phyloP scores from a whole-genome alignment of 2,329 filamentous ascomycete genomes.

The Didymosphaeria variabile region DNA sequence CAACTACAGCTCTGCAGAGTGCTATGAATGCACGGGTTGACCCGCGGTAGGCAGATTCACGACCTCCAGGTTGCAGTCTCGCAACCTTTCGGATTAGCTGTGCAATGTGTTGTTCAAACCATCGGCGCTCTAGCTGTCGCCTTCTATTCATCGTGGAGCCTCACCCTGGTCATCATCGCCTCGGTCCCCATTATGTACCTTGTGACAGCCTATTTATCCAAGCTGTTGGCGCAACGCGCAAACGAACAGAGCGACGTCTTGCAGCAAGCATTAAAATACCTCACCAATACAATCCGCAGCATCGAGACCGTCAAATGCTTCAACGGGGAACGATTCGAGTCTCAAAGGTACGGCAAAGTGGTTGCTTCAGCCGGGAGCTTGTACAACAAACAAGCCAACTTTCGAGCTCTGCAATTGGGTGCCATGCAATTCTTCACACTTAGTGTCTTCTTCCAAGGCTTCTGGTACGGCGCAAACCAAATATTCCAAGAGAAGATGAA shows the following conservation, averaged over 20 bases:
- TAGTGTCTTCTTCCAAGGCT: conserved; percentile 84
- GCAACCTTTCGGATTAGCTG: conserved; percentile 76
- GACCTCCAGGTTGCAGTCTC: conserved; percentile 85
- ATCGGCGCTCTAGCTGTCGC: conserved; percentile 74
- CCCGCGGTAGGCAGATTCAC: conserved; percentile 72
- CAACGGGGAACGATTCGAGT: conserved; percentile 77
- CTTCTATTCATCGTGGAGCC: conserved; percentile 81
- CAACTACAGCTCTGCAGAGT: conserved; percentile 20
- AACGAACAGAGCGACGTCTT: conserved; percentile 73
- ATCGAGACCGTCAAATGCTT: conserved; percentile 90
- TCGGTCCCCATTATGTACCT: conserved; percentile 74
- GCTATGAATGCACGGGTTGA: conserved; percentile 16
- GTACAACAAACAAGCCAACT: conserved; percentile 74
- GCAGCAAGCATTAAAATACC: conserved; percentile 74
- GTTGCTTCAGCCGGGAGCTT: conserved; percentile 67
- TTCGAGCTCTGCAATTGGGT: conserved; percentile 76
- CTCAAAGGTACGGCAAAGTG: conserved; percentile 68
- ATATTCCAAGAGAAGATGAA: conserved; percentile 67
- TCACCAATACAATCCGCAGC: conserved; percentile 72
- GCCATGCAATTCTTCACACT: conserved; percentile 78
- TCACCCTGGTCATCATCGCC: conserved; percentile 81
- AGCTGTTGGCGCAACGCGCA: conserved; percentile 71
- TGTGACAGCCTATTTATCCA: conserved; percentile 68
- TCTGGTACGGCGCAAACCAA: conserved; percentile 83
- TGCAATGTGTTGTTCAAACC: conserved; percentile 71